phyloP scores from a whole-genome alignment of 2,329 filamentous ascomycete species.

The Arthrobotrys conoides region DNA sequence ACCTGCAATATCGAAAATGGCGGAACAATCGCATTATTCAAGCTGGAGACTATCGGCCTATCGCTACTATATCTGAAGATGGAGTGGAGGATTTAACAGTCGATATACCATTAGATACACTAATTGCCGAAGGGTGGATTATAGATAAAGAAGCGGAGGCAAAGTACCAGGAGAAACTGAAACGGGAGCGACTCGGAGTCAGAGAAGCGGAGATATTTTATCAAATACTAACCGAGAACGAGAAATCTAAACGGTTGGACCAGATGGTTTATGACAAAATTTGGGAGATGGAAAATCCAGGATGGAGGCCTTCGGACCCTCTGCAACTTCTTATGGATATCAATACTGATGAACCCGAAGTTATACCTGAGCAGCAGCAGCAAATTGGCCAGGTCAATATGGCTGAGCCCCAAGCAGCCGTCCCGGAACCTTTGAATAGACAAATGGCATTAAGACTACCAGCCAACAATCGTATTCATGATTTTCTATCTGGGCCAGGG shows the following conservation, averaged over 20 bases:
- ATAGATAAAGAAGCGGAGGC: constrained; percentile 22
- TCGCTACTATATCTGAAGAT: background rate
- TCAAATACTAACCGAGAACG: background rate
- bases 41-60: constrained; percentile 35
- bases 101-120: background rate
- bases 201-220: constrained; percentile 24
- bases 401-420: background rate
- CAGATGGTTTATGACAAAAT: background rate
- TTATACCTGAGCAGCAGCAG: background rate
- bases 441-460: background rate
- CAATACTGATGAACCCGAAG: background rate
- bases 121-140: constrained; percentile 33
- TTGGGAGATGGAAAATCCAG: background rate
- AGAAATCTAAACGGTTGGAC: background rate
- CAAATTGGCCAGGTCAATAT: background rate
- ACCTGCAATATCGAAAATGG: no score
- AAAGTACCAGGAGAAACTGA: background rate
- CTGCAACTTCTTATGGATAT: background rate
- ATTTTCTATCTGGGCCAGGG: background rate
- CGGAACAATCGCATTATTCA: no score
- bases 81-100: background rate
- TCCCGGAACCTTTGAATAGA: background rate
- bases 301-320: background rate
- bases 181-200: background rate
- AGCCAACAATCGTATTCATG: background rate